Base-by-base conservation (phyloP, 108 stramenopile species). In the Nannochloropsis salina region DNA sequence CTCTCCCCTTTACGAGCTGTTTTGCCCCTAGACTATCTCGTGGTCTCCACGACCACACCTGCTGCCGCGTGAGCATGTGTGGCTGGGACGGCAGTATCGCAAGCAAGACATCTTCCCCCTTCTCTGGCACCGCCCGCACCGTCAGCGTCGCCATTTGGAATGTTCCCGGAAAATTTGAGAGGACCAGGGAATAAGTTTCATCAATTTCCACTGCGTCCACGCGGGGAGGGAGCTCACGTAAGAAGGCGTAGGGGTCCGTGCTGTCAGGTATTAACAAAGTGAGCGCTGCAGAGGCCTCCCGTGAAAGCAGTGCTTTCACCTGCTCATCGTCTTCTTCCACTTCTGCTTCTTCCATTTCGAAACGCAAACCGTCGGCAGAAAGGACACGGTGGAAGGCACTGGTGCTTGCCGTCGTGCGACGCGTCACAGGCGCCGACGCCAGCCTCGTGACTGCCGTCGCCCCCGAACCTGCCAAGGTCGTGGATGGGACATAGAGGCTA, bases 281-380 rank as follows among this genome's bases (percentile, higher is more conserved):
- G 61, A 74, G 61, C 61, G 61, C 61, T n/a, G 61, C 61, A 74
- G 15, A n/a, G 61, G 61, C 61, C 61, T 74, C 61, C 61, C n/a
- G 15, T 8, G n/a, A 74, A 15, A 74, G 61, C 8, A 74, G 6
- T 4, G 61, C 61, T n/a, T 74, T 74, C 20, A 74, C n/a, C 61
- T 74, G 61, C 20, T 74, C 61, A 74, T 74, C 61, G 6, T 74
- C 61, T n/a, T 74, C 61, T n/a, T 74, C 61, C 61, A 74, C 61
- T n/a, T 74, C 61, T 15, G 61, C 61, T n/a, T 74, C 61, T n/a
- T 74, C 61, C 15, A 15, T 1, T n/a, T 74, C 61, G 20, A 15
- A 74, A n/a, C 61, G 61, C 61, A 8, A n/a, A 0, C 61, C 61
- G 6, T 74, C 61, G 20, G 61, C 61, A n/a, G 61, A 74, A 3